Conservation (phyloP, 208 protist species). For the Trypanosoma cruzi region DNA sequence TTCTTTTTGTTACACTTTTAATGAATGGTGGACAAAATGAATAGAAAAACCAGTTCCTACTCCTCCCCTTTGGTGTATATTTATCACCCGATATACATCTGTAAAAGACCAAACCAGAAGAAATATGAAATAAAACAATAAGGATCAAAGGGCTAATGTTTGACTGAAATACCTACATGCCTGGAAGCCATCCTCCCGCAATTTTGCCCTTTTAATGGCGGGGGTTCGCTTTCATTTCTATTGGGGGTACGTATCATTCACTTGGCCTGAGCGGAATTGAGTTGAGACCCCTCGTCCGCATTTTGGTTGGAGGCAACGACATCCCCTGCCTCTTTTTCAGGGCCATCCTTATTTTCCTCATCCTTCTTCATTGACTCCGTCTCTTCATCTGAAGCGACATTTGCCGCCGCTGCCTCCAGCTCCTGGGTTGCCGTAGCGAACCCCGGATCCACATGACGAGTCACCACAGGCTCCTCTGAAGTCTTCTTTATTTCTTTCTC, state of each 20-base stretch:
- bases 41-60: constrained; percentile 6
- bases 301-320: neutral
- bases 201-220: neutral
- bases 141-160: neutral
- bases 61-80: neutral
- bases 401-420: too few species aligned
- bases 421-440: neutral
- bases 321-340: constrained; percentile 3
- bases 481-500: neutral
- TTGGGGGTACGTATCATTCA: neutral
- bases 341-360: constrained; percentile 9
- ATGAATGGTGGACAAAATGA: constrained; percentile 3
- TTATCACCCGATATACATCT: neutral
- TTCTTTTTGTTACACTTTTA: neutral
- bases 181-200: neutral
- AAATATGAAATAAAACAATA: neutral
- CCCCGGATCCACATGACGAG: constrained; percentile 15
- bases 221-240: neutral
- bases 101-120: neutral
- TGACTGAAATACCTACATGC: neutral
- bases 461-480: neutral
- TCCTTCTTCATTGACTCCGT: neutral
- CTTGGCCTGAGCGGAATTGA: neutral
- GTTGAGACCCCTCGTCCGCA: neutral
- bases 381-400: neutral